These are phyloP conservation scores for Borealophlyctis nickersoniae DNA, from an alignment of 192 early-diverging fungal species.

Conservation along the genomic window DNA sequence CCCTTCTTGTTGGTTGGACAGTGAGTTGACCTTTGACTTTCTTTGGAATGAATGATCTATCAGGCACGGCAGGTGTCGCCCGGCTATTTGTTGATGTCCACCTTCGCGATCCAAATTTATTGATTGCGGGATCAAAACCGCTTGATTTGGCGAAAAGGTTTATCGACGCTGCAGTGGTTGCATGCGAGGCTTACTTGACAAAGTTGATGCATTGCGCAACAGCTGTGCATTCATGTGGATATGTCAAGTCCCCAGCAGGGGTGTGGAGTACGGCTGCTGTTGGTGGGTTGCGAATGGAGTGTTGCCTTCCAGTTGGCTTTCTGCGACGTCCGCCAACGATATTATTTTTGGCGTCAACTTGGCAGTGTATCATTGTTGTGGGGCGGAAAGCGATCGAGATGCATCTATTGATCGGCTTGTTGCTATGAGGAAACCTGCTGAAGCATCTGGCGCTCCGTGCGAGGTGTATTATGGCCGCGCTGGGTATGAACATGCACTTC, in stretches of 20 bases:
- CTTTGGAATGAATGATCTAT: neutral
- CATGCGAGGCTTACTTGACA: neutral
- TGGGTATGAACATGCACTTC: neutral
- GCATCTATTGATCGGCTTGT: neutral
- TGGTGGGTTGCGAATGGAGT: constrained; percentile 2
- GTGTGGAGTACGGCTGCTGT: constrained; percentile 21
- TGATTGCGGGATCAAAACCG: neutral
- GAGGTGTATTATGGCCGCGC: constrained; percentile 7
- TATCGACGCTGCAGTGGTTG: constrained; percentile 14
- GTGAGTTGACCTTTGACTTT: too few species aligned
- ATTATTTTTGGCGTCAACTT: constrained; percentile 1
- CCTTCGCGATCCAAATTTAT: neutral
- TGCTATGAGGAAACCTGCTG: neutral
- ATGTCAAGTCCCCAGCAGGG: constrained; percentile 12
- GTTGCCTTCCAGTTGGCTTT: constrained; percentile 5
- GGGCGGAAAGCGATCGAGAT: neutral
- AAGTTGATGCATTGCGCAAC: neutral
- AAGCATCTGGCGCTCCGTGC: neutral
- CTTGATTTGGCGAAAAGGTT: constrained; percentile 11
- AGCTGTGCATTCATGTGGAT: constrained; percentile 5
- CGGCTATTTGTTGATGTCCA: neutral
- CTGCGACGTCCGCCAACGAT: constrained; percentile 1
- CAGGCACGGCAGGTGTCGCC: neutral
- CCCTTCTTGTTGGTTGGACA: neutral
- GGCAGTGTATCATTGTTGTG: too few species aligned